Percentiles rank a stretch among this genome's conserved stretches.
Conservation (phyloP, 2,329 filamentous ascomycete species). For the Penicillium occitanis region DNA sequence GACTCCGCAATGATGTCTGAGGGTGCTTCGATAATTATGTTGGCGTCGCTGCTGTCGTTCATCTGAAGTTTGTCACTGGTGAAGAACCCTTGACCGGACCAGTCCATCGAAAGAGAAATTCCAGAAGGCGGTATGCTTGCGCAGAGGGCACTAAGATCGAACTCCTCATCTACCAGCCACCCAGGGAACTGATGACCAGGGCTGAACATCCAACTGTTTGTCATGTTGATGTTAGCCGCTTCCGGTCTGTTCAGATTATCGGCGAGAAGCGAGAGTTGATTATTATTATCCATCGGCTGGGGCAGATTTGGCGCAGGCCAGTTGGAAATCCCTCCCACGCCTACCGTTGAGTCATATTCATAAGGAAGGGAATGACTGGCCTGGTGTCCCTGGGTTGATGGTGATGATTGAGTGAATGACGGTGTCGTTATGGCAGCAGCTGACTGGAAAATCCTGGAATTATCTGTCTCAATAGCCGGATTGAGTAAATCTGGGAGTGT, state of each 20-base stretch:
- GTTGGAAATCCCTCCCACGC: background rate
- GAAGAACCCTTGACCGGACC: background rate
- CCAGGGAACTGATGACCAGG: slow-evolving; percentile 21
- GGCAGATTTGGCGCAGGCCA: background rate
- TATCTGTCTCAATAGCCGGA: background rate
- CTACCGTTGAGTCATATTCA: slow-evolving; percentile 8
- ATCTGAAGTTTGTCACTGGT: background rate
- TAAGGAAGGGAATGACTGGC: background rate
- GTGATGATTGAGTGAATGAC: slow-evolving; percentile 1
- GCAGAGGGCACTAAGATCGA: slow-evolving; percentile 27
- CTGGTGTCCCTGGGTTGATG: background rate
- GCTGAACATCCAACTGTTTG: slow-evolving; percentile 19
- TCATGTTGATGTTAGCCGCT: background rate
- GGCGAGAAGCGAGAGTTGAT: background rate
- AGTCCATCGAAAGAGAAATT: background rate
- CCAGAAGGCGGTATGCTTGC: slow-evolving; percentile 18
- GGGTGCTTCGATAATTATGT: background rate
- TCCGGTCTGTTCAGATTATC: background rate
- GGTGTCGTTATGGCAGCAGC: slow-evolving; percentile 1
- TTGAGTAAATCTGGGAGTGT: background rate
- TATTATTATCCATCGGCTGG: background rate
- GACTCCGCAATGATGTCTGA: background rate
- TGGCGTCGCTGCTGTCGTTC: background rate
- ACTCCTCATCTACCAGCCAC: slow-evolving; percentile 28
- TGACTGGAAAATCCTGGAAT: background rate